phyloP scores from a whole-genome alignment of 768 basidiomycete genomes.

The Suillus cothurnatus region DNA sequence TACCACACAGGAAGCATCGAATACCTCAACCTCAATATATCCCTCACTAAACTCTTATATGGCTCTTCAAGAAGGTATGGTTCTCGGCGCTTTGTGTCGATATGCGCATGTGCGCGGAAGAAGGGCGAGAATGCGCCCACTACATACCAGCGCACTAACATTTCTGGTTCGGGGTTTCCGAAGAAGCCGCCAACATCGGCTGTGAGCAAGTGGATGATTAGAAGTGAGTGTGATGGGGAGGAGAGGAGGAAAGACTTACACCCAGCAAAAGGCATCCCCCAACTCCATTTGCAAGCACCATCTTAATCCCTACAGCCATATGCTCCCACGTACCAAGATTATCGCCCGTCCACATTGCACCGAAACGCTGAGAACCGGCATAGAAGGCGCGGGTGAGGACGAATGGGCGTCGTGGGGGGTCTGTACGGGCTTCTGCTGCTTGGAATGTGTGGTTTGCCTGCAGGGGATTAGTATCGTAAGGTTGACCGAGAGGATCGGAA shows the following conservation, averaged over 20 bases:
- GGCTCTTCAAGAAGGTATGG: conserved; percentile 92
- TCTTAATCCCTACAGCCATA: conserved; percentile 90
- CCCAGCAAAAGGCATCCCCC: conserved; percentile 89
- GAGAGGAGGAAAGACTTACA: conserved; percentile 52
- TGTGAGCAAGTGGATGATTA: conserved; percentile 30
- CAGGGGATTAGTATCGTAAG: conserved; percentile 3
- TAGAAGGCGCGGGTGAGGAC: conserved; percentile 95
- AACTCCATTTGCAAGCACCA: conserved; percentile 87
- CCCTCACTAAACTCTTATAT: conserved; percentile 79
- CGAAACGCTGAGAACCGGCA: conserved; percentile 93
- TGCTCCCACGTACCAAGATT: conserved; percentile 98
- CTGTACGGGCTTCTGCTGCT: conserved; percentile 75
- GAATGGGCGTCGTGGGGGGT: conserved; percentile 83
- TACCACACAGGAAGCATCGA: conserved; percentile 93
- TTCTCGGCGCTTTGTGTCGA: conserved; percentile 97
- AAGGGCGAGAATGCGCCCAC: conserved; percentile 95
- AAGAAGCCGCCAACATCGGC: conserved; percentile 99
- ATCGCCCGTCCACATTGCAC: conserved; percentile 99
- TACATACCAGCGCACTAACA: conserved; percentile 97
- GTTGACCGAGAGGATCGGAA: neutral
- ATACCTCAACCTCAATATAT: conserved; percentile 82
- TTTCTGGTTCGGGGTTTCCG: conserved; percentile 91
- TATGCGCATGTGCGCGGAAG: conserved; percentile 98
- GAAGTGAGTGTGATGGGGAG: neutral
- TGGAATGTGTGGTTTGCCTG: conserved; percentile 84